Base-by-base conservation (phyloP, 257 asterid genomes). In the Cruciata laevipes region DNA sequence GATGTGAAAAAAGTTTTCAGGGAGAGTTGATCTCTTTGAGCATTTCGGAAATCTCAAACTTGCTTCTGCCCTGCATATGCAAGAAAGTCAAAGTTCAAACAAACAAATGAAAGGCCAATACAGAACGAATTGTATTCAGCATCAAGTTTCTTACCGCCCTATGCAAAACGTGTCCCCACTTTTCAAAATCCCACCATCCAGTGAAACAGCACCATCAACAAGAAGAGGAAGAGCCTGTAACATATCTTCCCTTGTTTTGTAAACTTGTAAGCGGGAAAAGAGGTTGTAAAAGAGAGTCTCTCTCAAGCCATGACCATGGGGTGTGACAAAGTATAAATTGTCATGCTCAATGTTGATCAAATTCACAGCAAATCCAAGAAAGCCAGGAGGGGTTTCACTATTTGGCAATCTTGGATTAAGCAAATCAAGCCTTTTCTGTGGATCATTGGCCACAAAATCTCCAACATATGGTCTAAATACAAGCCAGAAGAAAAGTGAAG, bases 291-390 rank as follows among this genome's bases (percentile, higher is more conserved):
- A 89, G 61, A 93, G 86, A 52, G 98, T 93, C 79, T 89, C 98
- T 76, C 97, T 85, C 14, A 92, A 89, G 63, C 83, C 87, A 78
- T 71, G 58, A 44, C 91, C 91, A 68, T 55, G 70, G 57, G 57
- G 73, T 21, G 87, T 76, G 62, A 64, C 66, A 71, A 75, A 61
- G 63, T 73, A 78, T 30, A 87, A 73, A 81, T 82, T 40, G 32
- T 59, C 25, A 30, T 63, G 66, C 66, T 93, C 98, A 56, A 93
- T 76, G 21, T 65, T 71, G 83, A 93, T 55, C 97, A 93, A 83
- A 81, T 93, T 93, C 10, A 93, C 97, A 25, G 98, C 98, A 80
- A 89, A 93, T 66, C 96, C 98, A 76, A 93, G 81, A 85, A 89
- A 93, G 5, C 97, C 98, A 35, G 79, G 70, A 17, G 94, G 98